Conservation (phyloP, 2,329 filamentous ascomycete genomes). For the Sporothrix phasma region DNA sequence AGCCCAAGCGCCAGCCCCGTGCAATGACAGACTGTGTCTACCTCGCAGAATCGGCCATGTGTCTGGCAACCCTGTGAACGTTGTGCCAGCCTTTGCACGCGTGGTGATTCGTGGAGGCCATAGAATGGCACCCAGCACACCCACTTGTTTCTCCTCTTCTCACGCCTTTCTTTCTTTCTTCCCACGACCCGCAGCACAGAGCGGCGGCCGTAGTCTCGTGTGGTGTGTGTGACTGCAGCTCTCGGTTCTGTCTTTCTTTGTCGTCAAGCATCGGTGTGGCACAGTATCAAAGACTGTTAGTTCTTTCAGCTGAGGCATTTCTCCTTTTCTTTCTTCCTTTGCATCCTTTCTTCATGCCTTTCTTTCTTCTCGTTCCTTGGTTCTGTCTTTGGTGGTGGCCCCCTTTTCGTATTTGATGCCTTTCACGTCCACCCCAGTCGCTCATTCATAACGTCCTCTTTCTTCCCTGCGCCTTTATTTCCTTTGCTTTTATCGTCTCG, state of each 20-base stretch:
- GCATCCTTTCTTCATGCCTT: not conserved
- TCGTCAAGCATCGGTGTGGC: constrained; percentile 4
- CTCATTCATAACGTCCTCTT: not conserved
- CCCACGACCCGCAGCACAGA: not conserved
- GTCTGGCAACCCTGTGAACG: not conserved
- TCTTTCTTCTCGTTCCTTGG: not conserved
- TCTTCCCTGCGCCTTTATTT: not conserved
- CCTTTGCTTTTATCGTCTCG: not conserved
- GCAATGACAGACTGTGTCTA: not conserved
- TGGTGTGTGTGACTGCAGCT: constrained; percentile 11
- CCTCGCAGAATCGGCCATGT: not conserved
- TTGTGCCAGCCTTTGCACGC: not conserved
- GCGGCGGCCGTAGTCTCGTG: not conserved
- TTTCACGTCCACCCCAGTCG: not conserved
- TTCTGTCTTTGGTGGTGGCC: not conserved
- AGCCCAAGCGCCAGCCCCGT: not conserved
- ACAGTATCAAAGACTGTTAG: constrained; percentile 7
- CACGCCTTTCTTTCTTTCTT: not conserved
- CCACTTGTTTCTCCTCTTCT: not conserved
- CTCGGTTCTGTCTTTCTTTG: constrained; percentile 10
- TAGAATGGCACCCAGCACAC: not conserved
- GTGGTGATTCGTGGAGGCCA: not conserved
- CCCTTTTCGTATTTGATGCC: constrained; percentile 3
- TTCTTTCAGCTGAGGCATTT: not conserved
- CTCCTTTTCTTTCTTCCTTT: constrained; percentile 1